A percentile compares a stretch with the other conserved stretches of the same genome.
phyloP scores from a whole-genome alignment of 805 yeast genomes.

The Hanseniaspora meyeri region DNA sequence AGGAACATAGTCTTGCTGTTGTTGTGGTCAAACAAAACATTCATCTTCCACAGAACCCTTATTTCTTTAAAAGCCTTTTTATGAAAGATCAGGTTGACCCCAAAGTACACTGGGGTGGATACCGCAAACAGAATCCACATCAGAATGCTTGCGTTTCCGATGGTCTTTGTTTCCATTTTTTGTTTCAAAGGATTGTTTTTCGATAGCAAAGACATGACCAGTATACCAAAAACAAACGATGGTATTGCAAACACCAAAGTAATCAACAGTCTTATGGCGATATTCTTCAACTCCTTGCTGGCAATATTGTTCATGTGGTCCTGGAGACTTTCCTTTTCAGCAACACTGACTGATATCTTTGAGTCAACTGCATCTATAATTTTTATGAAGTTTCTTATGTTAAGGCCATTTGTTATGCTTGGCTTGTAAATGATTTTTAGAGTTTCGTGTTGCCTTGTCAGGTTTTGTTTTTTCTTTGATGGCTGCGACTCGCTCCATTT shows the following conservation, averaged over 20 bases:
- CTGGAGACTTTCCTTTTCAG: conserved; percentile 46
- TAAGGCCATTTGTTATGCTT: conserved; percentile 27
- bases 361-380: conserved; percentile 36
- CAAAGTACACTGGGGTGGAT: conserved; percentile 63
- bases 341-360: conserved; percentile 36
- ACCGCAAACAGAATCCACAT: conserved; percentile 55
- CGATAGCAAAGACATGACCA: conserved; percentile 53
- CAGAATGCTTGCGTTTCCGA: conserved; percentile 38
- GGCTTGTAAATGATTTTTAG: conserved; percentile 60
- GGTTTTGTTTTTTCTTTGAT: not conserved
- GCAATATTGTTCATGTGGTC: conserved; percentile 47
- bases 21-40: conserved; percentile 14
- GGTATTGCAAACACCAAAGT: conserved; percentile 49
- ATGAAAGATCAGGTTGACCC: conserved; percentile 64
- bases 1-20: conserved; percentile 33
- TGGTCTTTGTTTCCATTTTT: not conserved
- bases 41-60: conserved; percentile 37
- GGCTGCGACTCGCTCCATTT: not conserved
- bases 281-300: conserved; percentile 34
- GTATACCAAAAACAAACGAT: conserved; percentile 54
- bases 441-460: conserved; percentile 28
- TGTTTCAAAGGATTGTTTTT: conserved; percentile 34
- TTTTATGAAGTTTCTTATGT: conserved; percentile 42
- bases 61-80: conserved; percentile 51
- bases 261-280: conserved; percentile 36